Base-by-base conservation (phyloP, 257 asterid species). In the Eustoma russellianum region DNA sequence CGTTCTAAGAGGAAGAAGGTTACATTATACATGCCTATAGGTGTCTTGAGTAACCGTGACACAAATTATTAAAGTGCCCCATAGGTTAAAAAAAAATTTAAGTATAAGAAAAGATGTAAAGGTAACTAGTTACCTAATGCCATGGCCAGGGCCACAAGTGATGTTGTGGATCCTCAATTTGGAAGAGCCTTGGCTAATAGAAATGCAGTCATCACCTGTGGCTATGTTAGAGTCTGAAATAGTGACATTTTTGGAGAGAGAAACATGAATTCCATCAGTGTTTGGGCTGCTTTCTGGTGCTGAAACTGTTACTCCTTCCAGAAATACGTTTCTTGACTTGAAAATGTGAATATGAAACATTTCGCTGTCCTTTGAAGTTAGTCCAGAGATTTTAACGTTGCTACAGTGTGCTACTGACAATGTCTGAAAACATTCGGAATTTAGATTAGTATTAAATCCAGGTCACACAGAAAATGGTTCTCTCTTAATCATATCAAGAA, bases 131-230 rank as follows among this genome's bases (percentile, higher is more conserved):
- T 13, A 49, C 53, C 53, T 49, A 7, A 49, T 49, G 35, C 53
- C 53, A 19, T 49, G 53, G 24, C 53, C 53, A 49, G 53, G 53
- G 15, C 53, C 53, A 12, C 53, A 49, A 49, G 12, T 12, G 12
- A 49, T 5, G 17, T 19, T 49, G 16, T 49, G 14, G 7, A 49
- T 49, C 34, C 33, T 15, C n/a, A 49, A 3, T 2, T 49, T 19
- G 24, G 3, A 6, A 9, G 35, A 15, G 24, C 34, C 35, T 9
- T 10, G 38, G 30, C 53, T 30, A 19, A 49, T 49, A 5, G 53
- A 49, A 9, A 49, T 49, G 15, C 53, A 49, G 10, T 49, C 53
- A 19, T 49, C 53, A 15, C 53, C 53, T 17, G 53, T 49, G 13
- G 14, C 9, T 11, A 49, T 49, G n/a, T 19, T 49, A 2, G 53